phyloP scores from a whole-genome alignment of 2,329 filamentous ascomycete species.

The Cladobotryum mycophilum region DNA sequence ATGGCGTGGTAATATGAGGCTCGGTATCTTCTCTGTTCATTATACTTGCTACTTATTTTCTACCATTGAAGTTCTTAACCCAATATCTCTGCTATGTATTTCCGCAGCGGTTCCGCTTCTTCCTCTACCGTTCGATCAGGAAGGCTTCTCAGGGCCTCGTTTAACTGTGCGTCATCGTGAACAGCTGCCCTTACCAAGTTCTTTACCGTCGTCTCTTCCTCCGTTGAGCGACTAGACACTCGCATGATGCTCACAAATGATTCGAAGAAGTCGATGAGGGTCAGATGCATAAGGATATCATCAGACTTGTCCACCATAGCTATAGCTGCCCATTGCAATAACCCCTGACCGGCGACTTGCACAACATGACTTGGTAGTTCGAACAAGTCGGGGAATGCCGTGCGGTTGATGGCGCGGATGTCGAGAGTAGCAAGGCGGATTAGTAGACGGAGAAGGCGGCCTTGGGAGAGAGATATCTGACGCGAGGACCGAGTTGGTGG shows the following conservation, averaged over 20 bases:
- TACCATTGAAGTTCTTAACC: conserved; percentile 15
- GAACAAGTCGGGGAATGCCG: conserved; percentile 31
- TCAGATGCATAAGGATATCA: conserved; percentile 46
- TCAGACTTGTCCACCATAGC: conserved; percentile 46
- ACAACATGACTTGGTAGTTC: conserved; percentile 15
- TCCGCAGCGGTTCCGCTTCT: conserved; percentile 41
- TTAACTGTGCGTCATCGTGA: conserved; percentile 32
- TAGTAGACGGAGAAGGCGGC: conserved; percentile 45
- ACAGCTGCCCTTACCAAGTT: conserved; percentile 37
- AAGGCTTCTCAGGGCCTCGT: conserved; percentile 33
- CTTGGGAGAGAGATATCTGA: conserved; percentile 46
- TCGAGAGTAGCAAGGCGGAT: conserved; percentile 45
- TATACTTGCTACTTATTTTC: neutral
- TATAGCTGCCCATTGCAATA: conserved; percentile 47
- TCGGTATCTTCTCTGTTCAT: neutral
- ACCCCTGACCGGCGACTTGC: conserved; percentile 26
- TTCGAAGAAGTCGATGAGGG: conserved; percentile 49
- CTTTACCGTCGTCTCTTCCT: conserved; percentile 31
- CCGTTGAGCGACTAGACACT: conserved; percentile 29
- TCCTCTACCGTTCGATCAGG: conserved; percentile 46
- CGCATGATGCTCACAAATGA: conserved; percentile 43
- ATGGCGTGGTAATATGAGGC: neutral
- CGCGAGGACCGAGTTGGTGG: conserved; percentile 23
- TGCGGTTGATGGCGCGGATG: conserved; percentile 33
- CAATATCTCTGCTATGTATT: conserved; percentile 39